phyloP scores from a whole-genome alignment of 139 green algal species.

The Pleodorina starrii region DNA sequence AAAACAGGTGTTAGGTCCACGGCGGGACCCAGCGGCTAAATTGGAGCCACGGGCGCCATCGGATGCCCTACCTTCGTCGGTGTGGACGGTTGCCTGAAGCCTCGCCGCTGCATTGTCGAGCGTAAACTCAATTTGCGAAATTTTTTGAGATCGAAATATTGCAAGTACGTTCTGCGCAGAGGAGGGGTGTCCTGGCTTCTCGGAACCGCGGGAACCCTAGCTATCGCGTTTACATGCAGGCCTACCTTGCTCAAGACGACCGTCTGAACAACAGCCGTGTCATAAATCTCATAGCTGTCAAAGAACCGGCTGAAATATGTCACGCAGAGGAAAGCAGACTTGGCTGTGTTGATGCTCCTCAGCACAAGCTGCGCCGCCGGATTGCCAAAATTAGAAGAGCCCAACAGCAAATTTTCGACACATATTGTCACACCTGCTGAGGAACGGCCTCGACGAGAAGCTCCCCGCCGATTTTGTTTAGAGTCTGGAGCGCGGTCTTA shows the following conservation, averaged over 20 bases:
- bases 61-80: conserved; percentile 72
- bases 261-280: conserved; percentile 64
- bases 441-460: conserved; percentile 77
- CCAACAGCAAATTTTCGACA: not conserved
- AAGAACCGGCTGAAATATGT: conserved; percentile 76
- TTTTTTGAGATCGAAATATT: conserved; percentile 67
- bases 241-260: conserved; percentile 78
- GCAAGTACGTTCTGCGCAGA: conserved; percentile 69
- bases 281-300: conserved; percentile 75
- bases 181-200: not conserved
- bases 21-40: no score
- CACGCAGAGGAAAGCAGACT: conserved; percentile 78
- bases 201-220: conserved; percentile 4
- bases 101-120: conserved; percentile 53
- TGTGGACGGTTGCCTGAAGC: conserved; percentile 65
- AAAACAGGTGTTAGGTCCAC: no score
- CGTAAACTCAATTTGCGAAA: conserved; percentile 65
- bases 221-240: no score
- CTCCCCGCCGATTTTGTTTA: conserved; percentile 71
- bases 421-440: conserved; percentile 47
- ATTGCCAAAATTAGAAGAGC: not conserved
- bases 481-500: conserved; percentile 56
- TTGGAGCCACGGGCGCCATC: no score
- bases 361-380: conserved; percentile 70
- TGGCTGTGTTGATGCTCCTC: conserved; percentile 77